Evolutionary conservation across 345 rosid species (phyloP), one percentile per base, ranked within the genome.

Genomic region (Rhodamnia rubescens): DNA sequence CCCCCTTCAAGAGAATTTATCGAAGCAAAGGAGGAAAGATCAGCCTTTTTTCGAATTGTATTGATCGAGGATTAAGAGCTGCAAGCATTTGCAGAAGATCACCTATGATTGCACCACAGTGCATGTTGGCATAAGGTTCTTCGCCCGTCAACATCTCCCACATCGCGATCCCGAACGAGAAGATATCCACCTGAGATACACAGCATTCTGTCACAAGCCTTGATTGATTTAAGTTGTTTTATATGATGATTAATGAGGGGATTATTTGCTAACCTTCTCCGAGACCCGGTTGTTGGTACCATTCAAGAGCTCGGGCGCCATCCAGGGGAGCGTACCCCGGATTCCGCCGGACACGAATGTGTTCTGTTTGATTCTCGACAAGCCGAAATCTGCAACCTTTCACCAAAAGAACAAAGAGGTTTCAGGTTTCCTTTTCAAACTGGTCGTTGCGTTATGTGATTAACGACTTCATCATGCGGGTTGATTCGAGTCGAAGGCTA

Each of bases 291-390:
- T 94, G 86, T 93, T 96, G 87, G 92, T 92, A 21, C 98, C 99
- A 47, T 92, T 94, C 88, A 96, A 87, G 61, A 95, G 88, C 85
- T 96, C 98, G 10, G 99, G 99, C 54, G 99, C 99, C 97, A 96
- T 96, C 99, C 99, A 95, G 9, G 99, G 99, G 81, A 96, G 98
- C 44, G 99, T 96, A 90, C 99, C 99, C 82, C 98, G 93, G 42
- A 96, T 95, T 29, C 98, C 99, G 69, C 98, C 98, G 1, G 98
- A 93, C 16, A 95, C 98, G 2, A 96, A 93, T 15, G 99, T 96
- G 86, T 96, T 96, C 53, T 93, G 92, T 84, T 96, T 96, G 80
- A 96, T 95, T 87, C 93, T 94, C n/a, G 99, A 96, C 92, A 96
- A 85, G 61, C 99, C 99, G 27, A 96, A 96, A 90, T 96, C 99